These are phyloP conservation scores for Candida yuanshanica DNA, from an alignment of 805 yeast genomes.

Conservation along the genomic window DNA sequence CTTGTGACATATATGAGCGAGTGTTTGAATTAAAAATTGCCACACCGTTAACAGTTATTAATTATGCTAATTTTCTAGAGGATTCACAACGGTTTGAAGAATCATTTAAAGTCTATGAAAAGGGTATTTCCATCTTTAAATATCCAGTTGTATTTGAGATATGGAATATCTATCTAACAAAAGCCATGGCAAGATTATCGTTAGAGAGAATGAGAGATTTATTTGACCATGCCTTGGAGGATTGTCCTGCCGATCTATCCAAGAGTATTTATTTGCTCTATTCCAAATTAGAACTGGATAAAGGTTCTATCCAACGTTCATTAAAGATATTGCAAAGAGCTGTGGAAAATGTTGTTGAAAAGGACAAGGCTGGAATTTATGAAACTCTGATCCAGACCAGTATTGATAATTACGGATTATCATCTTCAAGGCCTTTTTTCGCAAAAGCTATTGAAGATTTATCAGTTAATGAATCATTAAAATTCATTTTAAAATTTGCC, in stretches of 20 bases:
- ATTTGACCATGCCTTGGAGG: slow-evolving; percentile 61
- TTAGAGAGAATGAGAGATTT: slow-evolving; percentile 61
- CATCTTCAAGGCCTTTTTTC: slow-evolving; percentile 42
- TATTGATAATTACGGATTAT: slow-evolving; percentile 33
- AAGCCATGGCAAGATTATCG: slow-evolving; percentile 36
- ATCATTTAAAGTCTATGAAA: slow-evolving; percentile 58
- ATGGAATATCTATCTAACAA: slow-evolving; percentile 63
- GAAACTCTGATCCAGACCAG: slow-evolving; percentile 38
- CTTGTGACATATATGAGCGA: slow-evolving; percentile 44
- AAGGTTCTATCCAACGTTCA: slow-evolving; percentile 47
- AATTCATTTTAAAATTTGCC: slow-evolving; percentile 49
- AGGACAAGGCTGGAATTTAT: slow-evolving; percentile 37
- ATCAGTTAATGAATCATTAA: slow-evolving; percentile 36
- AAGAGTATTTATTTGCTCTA: slow-evolving; percentile 49
- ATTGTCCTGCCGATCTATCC: slow-evolving; percentile 43
- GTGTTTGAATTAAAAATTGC: slow-evolving; percentile 56
- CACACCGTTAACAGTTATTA: slow-evolving; percentile 59
- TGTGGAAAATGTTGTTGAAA: slow-evolving; percentile 25
- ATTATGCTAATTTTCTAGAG: slow-evolving; percentile 59
- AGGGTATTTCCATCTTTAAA: slow-evolving; percentile 56
- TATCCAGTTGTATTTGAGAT: slow-evolving; percentile 61
- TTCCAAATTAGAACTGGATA: slow-evolving; percentile 53
- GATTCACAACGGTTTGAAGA: slow-evolving; percentile 40
- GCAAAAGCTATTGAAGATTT: slow-evolving; percentile 46
- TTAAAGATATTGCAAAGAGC: slow-evolving; percentile 42